Evolutionary conservation across 805 yeast species (phyloP), one percentile per base, ranked within the genome.

Genomic region (Yamadazyma philogaea): DNA sequence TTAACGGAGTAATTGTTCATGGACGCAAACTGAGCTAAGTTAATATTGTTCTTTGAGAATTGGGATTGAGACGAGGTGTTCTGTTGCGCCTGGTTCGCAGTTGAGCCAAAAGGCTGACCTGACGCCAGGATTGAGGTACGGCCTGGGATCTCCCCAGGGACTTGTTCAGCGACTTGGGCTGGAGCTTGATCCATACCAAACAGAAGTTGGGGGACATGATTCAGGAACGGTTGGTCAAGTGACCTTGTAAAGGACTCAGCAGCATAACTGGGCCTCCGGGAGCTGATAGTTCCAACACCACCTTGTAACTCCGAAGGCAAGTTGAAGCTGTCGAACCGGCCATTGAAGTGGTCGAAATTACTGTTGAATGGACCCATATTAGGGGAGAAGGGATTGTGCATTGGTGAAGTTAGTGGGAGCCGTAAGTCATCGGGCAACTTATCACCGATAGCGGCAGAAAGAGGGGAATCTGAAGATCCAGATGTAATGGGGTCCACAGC

Each of bases 211-310:
- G 21, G 24, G 11, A n/a, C n/a, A 11, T 36, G 38, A 21, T 20
- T 18, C 38, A 31, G 10, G 28, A 33, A 40, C 24, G 40, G 46
- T 20, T 36, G 32, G 39, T 31, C 41, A 12, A 37, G 8, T 19
- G 57, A 54, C 38, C 77, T 62, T 19, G 81, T 75, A 45, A 78
- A 68, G 2, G 75, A 64, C 54, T 82, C 91, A 2, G 89, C 86
- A 10, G 87, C 81, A 56, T 80, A 84, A 41, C 84, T 77, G 11
- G 90, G 88, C 61, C 93, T 74, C 61, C 93, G 72, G 8, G 84
- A 77, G 18, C 77, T 74, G 33, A 81, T 79, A 43, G 68, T 78
- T 21, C 78, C 78, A 2, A 81, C 64, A 0, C 86, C 86, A 34
- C 86, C 85, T 57, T 80, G 84, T 30, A 81, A 65, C 50, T 81